Base-by-base conservation (phyloP, 139 green algal genomes). In the Ostreobium quekettii region DNA sequence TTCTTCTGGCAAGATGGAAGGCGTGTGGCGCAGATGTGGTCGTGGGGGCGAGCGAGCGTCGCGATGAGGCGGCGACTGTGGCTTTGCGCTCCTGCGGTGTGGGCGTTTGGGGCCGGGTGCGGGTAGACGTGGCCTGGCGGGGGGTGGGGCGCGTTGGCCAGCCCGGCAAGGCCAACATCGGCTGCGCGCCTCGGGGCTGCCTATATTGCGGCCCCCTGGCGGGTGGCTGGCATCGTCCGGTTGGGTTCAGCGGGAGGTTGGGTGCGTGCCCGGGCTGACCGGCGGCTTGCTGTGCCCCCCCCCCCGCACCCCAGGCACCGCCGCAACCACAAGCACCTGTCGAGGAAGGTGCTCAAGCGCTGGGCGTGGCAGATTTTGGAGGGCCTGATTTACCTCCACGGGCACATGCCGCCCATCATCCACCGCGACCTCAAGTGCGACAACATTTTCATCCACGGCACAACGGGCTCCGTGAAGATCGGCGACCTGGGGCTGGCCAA, bases 291-390 rank as follows among this genome's bases (percentile, higher is more conserved):
- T n/a, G n/a, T n/a, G n/a, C n/a, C n/a, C n/a, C n/a, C n/a, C n/a
- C n/a, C n/a, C n/a, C n/a, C n/a, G n/a, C n/a, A 28, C n/a, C n/a
- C n/a, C 77, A 91, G 82, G 73, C 96, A 96, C 70, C 85, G 90
- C 35, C 89, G 88, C 71, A 87, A 85, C 61, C 87, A 96, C 60
- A 89, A 87, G 65, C 77, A 93, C 64, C 71, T 94, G 31, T 83
- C 83, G 24, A 61, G 78, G 49, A 85, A 87, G 60, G 89, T 91
- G 48, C 61, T 94, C 46, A 94, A 94, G 75, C 83, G 85, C 33
- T 98, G 92, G 88, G 88, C 88, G 1, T 91, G 90, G 77, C 91
- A 98, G 79, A 97, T 98, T 39, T 80, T 98, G 70, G 86, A 89
- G 62, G 93, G 93, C 24, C 83, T 98, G 49, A 79, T 97, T 29